Percentiles rank a stretch among this genome's conserved stretches.
Evolutionary conservation across 73 alveolate species (phyloP).

Genomic region (Paramecium sonneborni): DNA sequence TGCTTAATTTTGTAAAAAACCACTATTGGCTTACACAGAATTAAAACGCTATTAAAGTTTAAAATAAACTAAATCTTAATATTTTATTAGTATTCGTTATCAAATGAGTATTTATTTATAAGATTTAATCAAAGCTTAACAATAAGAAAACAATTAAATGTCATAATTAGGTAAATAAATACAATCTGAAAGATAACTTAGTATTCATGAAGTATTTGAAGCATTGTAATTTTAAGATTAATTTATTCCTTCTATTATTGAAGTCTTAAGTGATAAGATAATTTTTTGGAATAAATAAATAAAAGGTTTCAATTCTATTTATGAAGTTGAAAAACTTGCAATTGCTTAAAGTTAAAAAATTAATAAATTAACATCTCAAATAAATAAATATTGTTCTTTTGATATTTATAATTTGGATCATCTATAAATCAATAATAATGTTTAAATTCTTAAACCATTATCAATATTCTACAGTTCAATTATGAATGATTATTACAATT

Average conservation of each 20-base stretch:
- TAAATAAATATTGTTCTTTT: neutral
- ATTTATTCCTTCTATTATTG: neutral
- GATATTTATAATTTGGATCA: neutral
- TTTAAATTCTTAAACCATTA: neutral
- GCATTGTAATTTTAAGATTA: neutral
- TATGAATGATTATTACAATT: neutral
- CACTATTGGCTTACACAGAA: slow-evolving; percentile 19
- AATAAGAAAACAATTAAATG: neutral
- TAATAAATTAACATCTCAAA: neutral
- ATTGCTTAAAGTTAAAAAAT: neutral
- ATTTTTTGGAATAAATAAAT: slow-evolving; percentile 1
- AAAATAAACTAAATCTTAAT: neutral
- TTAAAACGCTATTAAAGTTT: neutral
- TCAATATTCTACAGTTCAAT: slow-evolving; percentile 3
- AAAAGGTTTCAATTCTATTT: slow-evolving; percentile 31
- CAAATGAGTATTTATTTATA: neutral
- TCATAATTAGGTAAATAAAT: neutral
- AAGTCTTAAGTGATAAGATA: neutral
- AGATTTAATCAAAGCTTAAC: neutral
- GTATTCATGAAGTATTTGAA: neutral
- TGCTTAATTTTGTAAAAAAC: neutral
- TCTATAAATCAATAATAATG: neutral
- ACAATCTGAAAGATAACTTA: neutral
- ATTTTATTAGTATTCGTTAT: neutral
- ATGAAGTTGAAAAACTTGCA: slow-evolving; percentile 14